Evolutionary conservation across 139 green algal species (phyloP), one percentile per base, ranked within the genome.

Genomic region (Volvox reticuliferus): DNA sequence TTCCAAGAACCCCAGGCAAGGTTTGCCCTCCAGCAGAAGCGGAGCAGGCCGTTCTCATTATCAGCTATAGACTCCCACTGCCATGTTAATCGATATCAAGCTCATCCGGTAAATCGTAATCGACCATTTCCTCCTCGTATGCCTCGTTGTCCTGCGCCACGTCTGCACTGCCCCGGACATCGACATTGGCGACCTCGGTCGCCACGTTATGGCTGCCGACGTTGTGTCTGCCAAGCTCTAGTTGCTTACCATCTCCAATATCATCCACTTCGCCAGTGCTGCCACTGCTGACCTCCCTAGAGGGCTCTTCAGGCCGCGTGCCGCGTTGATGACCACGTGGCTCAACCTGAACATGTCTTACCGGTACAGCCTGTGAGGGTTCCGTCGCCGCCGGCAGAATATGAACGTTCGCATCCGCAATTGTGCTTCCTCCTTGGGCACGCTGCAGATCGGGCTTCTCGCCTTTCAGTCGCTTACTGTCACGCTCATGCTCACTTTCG

Each of bases 21-120:
- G 9, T 55, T 9, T 55, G 44, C 9, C 44, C 5, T 55, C 44
- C 44, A 55, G n/a, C n/a, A n/a, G n/a, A n/a, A n/a, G n/a, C 44
- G 9, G 44, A 5, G 44, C 44, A 55, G 44, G 44, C 9, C 44
- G 44, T 9, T 55, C 5, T 5, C 5, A 5, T 14, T 55, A 55
- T 55, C 44, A 55, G 44, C 44, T 55, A 5, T 55, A 55, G 44
- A 55, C 44, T 55, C n/a, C n/a, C n/a, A 55, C 9, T 55, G 44
- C 44, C 9, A 5, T 55, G n/a, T 61, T 24, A 88, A 22, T 89
- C 67, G 17, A 89, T 68, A 12, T 89, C 83, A 24, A 89, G 83
- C 83, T 89, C 83, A 12, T 89, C 69, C 28, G 85, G 69, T 71
- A 89, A 14, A 17, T 89, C 69, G n/a, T 82, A 32, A 9, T 82